A percentile compares a stretch with the other conserved stretches of the same genome.
phyloP scores from a whole-genome alignment of 2,329 filamentous ascomycete species.

The Rhynchosporium secalis region DNA sequence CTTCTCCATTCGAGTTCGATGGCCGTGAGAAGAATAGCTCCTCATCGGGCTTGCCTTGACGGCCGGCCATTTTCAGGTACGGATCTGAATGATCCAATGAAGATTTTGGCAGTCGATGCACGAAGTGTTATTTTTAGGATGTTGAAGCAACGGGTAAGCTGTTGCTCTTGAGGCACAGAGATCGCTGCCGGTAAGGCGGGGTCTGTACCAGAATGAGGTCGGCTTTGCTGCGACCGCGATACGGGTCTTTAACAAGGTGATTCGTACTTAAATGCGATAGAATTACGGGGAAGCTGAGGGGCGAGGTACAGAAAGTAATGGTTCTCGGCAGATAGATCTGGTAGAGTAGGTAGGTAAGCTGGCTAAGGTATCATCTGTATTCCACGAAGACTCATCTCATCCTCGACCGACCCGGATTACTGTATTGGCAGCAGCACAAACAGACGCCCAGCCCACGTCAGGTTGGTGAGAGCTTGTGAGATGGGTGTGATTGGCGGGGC shows the following conservation, averaged over 20 bases:
- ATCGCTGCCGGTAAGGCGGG: conserved; percentile 30
- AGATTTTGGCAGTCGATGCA: conserved; percentile 32
- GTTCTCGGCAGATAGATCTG: background rate
- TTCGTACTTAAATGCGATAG: conserved; percentile 23
- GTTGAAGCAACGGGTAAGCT: conserved; percentile 32
- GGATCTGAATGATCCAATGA: conserved; percentile 28
- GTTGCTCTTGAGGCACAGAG: conserved; percentile 34
- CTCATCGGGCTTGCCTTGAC: conserved; percentile 69
- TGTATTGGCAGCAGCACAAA: background rate
- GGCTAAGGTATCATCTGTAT: conserved; percentile 11
- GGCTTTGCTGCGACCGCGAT: conserved; percentile 33
- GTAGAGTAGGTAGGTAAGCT: conserved; percentile 4
- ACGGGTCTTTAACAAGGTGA: conserved; percentile 23
- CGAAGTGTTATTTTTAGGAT: conserved; percentile 37
- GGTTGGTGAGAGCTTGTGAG: conserved; percentile 12
- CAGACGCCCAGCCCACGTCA: conserved; percentile 16
- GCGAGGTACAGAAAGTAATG: too few species aligned
- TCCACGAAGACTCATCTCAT: conserved; percentile 17
- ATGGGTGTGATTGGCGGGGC: conserved; percentile 26
- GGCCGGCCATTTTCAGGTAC: conserved; percentile 38
- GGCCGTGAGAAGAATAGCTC: conserved; percentile 73
- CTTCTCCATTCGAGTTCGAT: conserved; percentile 45
- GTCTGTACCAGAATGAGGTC: conserved; percentile 23
- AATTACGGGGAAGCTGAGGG: conserved; percentile 26
- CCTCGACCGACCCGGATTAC: too few species aligned